These are phyloP conservation scores for Akanthomyces uredinophilus DNA, from an alignment of 2,329 filamentous ascomycete species.

Conservation along the genomic window DNA sequence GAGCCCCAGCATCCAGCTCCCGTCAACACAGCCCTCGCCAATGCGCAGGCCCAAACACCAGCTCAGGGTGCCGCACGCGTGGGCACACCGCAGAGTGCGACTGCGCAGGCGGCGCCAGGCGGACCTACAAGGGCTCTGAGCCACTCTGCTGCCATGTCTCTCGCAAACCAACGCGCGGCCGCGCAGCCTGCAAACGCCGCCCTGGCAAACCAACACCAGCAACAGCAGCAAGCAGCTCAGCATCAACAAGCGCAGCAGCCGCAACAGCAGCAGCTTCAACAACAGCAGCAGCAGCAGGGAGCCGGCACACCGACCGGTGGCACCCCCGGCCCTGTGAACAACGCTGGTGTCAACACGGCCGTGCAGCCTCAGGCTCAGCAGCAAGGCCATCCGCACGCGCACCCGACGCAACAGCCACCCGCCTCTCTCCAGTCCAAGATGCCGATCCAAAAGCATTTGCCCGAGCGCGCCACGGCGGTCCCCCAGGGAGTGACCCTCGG, in stretches of 20 bases:
- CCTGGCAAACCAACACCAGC: conserved; percentile 27
- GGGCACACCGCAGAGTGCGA: conserved; percentile 44
- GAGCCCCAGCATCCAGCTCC: conserved; percentile 37
- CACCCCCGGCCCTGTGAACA: conserved; percentile 20
- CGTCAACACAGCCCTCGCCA: conserved; percentile 43
- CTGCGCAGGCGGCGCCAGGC: conserved; percentile 33
- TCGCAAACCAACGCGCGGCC: conserved; percentile 40
- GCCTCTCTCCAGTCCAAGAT: conserved; percentile 56
- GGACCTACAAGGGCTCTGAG: conserved; percentile 39
- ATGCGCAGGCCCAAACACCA: conserved; percentile 40
- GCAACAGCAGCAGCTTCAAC: conserved; percentile 21
- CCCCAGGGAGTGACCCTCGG: conserved; percentile 69
- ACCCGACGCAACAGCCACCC: conserved; percentile 36
- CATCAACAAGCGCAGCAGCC: conserved; percentile 19
- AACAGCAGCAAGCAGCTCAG: conserved; percentile 25
- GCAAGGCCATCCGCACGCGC: conserved; percentile 42
- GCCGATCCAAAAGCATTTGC: conserved; percentile 76
- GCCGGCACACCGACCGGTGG: conserved; percentile 17
- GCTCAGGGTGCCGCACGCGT: conserved; percentile 44
- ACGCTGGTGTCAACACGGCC: conserved; percentile 17
- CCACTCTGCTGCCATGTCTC: conserved; percentile 45
- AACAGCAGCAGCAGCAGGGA: conserved; percentile 18
- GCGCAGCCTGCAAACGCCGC: conserved; percentile 30
- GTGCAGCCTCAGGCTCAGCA: conserved; percentile 26
- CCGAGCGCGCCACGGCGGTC: conserved; percentile 59